Conservation (phyloP, 2,329 filamentous ascomycete genomes). For the Daldinia sp. region DNA sequence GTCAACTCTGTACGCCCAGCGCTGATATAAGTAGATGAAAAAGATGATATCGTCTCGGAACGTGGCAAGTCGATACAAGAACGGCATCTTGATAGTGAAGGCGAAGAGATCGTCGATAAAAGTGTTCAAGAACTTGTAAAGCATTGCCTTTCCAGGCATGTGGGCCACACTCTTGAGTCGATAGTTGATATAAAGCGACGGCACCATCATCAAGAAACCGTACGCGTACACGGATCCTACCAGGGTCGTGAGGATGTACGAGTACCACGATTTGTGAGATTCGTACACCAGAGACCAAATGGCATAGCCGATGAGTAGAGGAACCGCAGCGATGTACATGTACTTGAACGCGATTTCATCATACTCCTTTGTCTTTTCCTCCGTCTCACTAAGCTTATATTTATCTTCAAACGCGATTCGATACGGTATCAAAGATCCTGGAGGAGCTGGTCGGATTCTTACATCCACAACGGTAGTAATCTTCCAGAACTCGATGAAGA, state of each 20-base stretch:
- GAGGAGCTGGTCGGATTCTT: conserved; percentile 75
- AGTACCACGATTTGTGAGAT: conserved; percentile 97
- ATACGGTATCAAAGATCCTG: conserved; percentile 81
- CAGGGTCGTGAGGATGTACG: conserved; percentile 92
- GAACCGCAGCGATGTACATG: conserved; percentile 91
- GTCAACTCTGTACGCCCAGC: conserved; percentile 91
- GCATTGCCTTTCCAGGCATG: conserved; percentile 97
- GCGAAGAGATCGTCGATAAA: conserved; percentile 99
- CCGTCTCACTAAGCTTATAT: conserved; percentile 92
- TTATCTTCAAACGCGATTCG: conserved; percentile 92
- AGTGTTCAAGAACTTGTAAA: conserved; percentile 98
- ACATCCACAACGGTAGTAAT: conserved; percentile 96
- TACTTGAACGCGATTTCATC: conserved; percentile 98
- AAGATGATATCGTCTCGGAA: conserved; percentile 97
- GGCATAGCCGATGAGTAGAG: conserved; percentile 89
- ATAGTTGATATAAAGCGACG: conserved; percentile 98
- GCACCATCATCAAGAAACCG: conserved; percentile 99
- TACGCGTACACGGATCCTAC: conserved; percentile 98
- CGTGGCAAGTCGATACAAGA: conserved; percentile 90
- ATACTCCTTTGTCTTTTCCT: conserved; percentile 98
- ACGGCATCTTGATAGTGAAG: conserved; percentile 99
- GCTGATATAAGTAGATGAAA: conserved; percentile 96
- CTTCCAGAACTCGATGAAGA: conserved; percentile 83
- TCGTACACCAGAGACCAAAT: conserved; percentile 93
- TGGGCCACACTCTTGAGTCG: conserved; percentile 94